phyloP scores from a whole-genome alignment of 768 basidiomycete genomes.

The Mycena crocata region DNA sequence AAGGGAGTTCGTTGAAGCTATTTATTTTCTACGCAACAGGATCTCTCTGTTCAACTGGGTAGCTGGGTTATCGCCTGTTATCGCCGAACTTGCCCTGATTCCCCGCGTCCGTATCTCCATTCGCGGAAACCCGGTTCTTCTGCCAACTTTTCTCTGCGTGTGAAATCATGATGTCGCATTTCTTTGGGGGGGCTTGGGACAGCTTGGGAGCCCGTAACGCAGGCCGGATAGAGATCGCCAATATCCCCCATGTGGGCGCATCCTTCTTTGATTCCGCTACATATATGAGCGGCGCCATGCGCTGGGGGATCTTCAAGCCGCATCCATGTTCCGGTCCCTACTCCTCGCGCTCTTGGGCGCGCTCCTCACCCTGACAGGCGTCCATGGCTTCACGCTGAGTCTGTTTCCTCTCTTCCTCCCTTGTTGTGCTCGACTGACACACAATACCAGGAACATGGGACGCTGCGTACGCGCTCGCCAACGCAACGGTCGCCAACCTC shows the following conservation, averaged over 20 bases:
- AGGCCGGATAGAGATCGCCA: not conserved
- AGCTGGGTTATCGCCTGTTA: too few relatives aligned
- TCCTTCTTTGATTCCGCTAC: too few relatives aligned
- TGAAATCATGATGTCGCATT: not conserved
- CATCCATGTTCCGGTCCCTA: not conserved
- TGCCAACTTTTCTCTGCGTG: not conserved
- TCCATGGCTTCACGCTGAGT: slow-evolving; percentile 27
- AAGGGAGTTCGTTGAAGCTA: too few relatives aligned
- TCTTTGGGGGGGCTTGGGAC: too few relatives aligned
- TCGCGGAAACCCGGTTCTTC: too few relatives aligned
- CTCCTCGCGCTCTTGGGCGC: not conserved
- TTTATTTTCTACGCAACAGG: too few relatives aligned
- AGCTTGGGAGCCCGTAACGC: not conserved
- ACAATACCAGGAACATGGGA: slow-evolving; percentile 27
- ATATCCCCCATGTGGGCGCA: not conserved
- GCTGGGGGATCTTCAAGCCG: not conserved
- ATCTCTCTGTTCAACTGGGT: too few relatives aligned
- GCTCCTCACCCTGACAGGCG: not conserved
- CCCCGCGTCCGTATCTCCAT: too few relatives aligned
- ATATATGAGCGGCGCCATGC: not conserved
- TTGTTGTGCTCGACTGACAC: not conserved
- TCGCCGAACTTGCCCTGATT: too few relatives aligned
- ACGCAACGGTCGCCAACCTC: slow-evolving; percentile 27
- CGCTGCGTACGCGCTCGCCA: slow-evolving; percentile 29
- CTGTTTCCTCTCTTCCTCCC: not conserved